Conservation (phyloP, 495 filamentous ascomycete genomes). For the Aspergillus conjunctus region DNA sequence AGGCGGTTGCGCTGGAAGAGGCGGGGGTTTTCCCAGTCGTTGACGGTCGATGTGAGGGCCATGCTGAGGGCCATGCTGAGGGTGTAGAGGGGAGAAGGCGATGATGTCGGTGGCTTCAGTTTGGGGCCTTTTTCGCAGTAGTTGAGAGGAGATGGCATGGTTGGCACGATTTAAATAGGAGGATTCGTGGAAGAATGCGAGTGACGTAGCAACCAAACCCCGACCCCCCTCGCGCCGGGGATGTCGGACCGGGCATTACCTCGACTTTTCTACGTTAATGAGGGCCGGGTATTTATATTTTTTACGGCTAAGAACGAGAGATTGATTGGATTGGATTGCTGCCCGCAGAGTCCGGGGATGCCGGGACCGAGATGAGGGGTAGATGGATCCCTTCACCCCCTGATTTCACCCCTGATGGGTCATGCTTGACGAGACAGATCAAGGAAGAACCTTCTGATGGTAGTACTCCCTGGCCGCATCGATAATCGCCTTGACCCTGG, state of each 20-base stretch:
- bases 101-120: background rate
- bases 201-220: background rate
- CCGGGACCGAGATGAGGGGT: conserved; percentile 2
- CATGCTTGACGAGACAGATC: too few species aligned
- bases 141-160: background rate
- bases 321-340: too few species aligned
- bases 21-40: conserved; percentile 25
- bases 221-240: background rate
- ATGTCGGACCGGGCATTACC: background rate
- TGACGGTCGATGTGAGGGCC: background rate
- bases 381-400: background rate
- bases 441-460: conserved; percentile 33
- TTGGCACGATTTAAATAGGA: background rate
- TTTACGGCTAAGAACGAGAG: too few species aligned
- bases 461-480: conserved; percentile 38
- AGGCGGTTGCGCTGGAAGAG: conserved; percentile 66
- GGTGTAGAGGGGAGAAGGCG: background rate
- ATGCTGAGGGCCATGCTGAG: background rate
- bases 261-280: too few species aligned
- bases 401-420: too few species aligned
- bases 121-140: background rate
- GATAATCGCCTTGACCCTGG: conserved; percentile 39
- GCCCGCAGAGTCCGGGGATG: background rate
- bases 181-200: conserved; percentile 3
- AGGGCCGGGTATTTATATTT: too few species aligned